A percentile compares a stretch with the other conserved stretches of the same genome.
These are phyloP conservation scores for Yamadazyma spencermartinsiae DNA, from an alignment of 1,139 yeast species.

Conservation along the genomic window DNA sequence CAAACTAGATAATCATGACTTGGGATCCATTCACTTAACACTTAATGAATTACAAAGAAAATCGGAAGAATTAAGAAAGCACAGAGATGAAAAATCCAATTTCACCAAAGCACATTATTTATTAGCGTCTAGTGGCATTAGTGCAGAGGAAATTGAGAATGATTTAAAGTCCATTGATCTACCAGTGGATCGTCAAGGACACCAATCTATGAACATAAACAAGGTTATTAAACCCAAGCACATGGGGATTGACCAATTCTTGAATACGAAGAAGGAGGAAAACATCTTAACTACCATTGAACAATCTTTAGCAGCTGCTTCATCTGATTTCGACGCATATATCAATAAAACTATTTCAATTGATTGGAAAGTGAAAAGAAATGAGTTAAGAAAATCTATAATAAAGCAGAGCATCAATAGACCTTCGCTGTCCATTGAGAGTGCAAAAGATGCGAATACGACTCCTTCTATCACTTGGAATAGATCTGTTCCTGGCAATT, in stretches of 20 bases:
- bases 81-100: slow-evolving; percentile 38
- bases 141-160: slow-evolving; percentile 81
- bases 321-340: slow-evolving; percentile 79
- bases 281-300: slow-evolving; percentile 82
- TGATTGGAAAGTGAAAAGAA: slow-evolving; percentile 83
- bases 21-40: slow-evolving; percentile 75
- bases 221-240: slow-evolving; percentile 15
- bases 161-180: slow-evolving; percentile 50
- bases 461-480: slow-evolving; percentile 34
- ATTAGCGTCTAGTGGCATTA: slow-evolving; percentile 85
- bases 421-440: slow-evolving; percentile 10
- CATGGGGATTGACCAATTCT: slow-evolving; percentile 50
- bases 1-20: slow-evolving; percentile 53
- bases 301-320: slow-evolving; percentile 70
- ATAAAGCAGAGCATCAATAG: slow-evolving; percentile 24
- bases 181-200: slow-evolving; percentile 17
- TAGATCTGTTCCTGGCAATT: slow-evolving; percentile 36
- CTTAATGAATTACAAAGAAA: slow-evolving; percentile 75
- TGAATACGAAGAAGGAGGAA: slow-evolving; percentile 75
- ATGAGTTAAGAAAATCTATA: slow-evolving; percentile 67
- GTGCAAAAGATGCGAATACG: slow-evolving; percentile 16
- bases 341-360: slow-evolving; percentile 70
- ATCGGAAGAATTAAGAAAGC: slow-evolving; percentile 59
- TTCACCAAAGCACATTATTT: slow-evolving; percentile 89
- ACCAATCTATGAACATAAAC: slow-evolving; percentile 5